phyloP scores from a whole-genome alignment of 2,329 filamentous ascomycete species.

The Pestalotiopsis sp. region DNA sequence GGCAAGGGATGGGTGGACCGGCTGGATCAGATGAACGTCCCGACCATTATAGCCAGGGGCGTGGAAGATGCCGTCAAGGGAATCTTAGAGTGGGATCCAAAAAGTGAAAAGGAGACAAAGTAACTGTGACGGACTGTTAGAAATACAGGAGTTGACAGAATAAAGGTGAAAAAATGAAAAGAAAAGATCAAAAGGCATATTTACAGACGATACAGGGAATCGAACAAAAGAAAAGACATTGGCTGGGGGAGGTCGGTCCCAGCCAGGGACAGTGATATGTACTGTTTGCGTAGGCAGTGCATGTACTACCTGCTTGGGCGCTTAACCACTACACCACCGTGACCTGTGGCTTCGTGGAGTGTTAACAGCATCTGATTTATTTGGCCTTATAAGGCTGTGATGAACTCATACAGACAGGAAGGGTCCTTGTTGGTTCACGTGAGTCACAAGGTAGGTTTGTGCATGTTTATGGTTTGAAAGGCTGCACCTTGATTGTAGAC shows the following conservation, averaged over 20 bases:
- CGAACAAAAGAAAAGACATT: background rate
- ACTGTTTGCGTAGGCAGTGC: background rate
- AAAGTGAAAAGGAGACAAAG: background rate
- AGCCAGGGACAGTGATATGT: background rate
- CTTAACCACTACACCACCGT: background rate
- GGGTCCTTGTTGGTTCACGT: too few species aligned
- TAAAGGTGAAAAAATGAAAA: background rate
- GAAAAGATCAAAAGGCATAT: background rate
- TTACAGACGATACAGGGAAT: background rate
- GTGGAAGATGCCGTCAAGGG: slow-evolving; percentile 59
- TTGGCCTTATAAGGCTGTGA: too few species aligned
- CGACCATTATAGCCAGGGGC: slow-evolving; percentile 55
- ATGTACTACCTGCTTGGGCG: background rate
- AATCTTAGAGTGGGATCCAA: slow-evolving; percentile 26
- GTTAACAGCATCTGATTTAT: too few species aligned
- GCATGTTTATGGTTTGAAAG: too few species aligned
- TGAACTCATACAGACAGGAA: too few species aligned
- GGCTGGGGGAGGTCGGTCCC: background rate
- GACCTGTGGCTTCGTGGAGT: background rate
- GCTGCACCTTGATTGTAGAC: too few species aligned
- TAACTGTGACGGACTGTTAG: background rate
- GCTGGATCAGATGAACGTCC: slow-evolving; percentile 51
- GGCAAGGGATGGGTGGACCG: slow-evolving; percentile 68
- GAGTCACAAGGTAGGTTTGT: too few species aligned
- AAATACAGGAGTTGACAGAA: background rate